phyloP scores from a whole-genome alignment of 441 rosid genomes.

The Pelargonium australe region DNA sequence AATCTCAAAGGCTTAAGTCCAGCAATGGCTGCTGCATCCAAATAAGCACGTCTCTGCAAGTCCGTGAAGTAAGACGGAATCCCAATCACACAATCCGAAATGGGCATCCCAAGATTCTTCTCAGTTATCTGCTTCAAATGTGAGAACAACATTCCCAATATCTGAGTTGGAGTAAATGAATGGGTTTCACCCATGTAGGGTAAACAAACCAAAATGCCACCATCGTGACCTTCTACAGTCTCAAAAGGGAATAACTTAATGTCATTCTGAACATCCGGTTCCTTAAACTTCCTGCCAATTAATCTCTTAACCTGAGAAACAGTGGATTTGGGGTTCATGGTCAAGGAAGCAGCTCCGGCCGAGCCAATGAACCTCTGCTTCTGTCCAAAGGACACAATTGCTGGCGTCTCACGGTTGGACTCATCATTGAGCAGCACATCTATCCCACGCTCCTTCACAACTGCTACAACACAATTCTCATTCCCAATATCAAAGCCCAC shows the following conservation, averaged over 20 bases:
- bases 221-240: constrained; percentile 50
- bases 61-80: constrained; percentile 86
- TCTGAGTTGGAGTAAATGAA: constrained; percentile 65
- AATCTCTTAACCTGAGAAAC: constrained; percentile 74
- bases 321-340: constrained; percentile 76
- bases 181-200: constrained; percentile 62
- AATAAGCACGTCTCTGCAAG: constrained; percentile 71
- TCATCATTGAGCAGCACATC: constrained; percentile 89
- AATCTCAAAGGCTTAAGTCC: constrained; percentile 79
- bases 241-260: constrained; percentile 64
- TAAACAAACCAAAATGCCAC: constrained; percentile 57
- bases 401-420: constrained; percentile 78
- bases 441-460: constrained; percentile 72
- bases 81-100: constrained; percentile 77
- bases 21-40: constrained; percentile 79
- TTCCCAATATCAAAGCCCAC: constrained; percentile 91
- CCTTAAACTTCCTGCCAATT: constrained; percentile 62
- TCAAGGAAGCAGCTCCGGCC: constrained; percentile 80
- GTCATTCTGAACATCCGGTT: constrained; percentile 63
- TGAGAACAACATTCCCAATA: constrained; percentile 79
- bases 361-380: constrained; percentile 86
- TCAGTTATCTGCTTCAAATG: constrained; percentile 78
- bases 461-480: constrained; percentile 77
- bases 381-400: constrained; percentile 80
- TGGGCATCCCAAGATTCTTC: constrained; percentile 58